Conservation (phyloP, 2,329 filamentous ascomycete species). For the Cladorrhinum sp. region DNA sequence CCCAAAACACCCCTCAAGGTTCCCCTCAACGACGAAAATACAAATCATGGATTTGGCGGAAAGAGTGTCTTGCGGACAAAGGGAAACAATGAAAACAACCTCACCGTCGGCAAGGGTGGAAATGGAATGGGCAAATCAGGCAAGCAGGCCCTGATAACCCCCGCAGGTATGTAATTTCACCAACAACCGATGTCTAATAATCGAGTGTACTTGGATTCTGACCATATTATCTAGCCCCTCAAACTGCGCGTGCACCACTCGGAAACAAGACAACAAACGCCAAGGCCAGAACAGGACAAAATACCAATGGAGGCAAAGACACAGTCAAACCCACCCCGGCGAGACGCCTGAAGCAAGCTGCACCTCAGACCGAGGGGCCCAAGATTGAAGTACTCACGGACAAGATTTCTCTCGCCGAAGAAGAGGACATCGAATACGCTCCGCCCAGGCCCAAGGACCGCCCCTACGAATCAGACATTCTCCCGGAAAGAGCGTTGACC, state of each 20-base stretch:
- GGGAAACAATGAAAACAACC: slow-evolving; percentile 54
- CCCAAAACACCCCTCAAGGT: slow-evolving; percentile 82
- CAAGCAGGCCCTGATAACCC: slow-evolving; percentile 71
- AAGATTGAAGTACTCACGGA: slow-evolving; percentile 64
- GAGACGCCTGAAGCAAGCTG: slow-evolving; percentile 58
- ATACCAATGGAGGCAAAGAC: slow-evolving; percentile 62
- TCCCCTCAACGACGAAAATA: slow-evolving; percentile 82
- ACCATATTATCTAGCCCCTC: slow-evolving; percentile 48
- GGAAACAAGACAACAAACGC: slow-evolving; percentile 97
- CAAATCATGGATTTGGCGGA: slow-evolving; percentile 47
- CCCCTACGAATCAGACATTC: slow-evolving; percentile 67
- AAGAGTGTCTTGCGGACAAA: slow-evolving; percentile 58
- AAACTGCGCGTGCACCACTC: slow-evolving; percentile 69
- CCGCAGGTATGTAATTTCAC: slow-evolving; percentile 61
- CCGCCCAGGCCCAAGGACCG: slow-evolving; percentile 68
- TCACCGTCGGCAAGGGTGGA: slow-evolving; percentile 48
- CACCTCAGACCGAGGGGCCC: slow-evolving; percentile 50
- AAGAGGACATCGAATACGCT: slow-evolving; percentile 85
- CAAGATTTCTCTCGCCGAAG: slow-evolving; percentile 46
- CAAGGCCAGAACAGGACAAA: slow-evolving; percentile 62
- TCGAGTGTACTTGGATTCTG: not conserved
- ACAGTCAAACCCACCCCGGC: slow-evolving; percentile 53
- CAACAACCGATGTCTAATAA: not conserved
- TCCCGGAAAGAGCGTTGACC: slow-evolving; percentile 55
- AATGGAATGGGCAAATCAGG: slow-evolving; percentile 55